Percentiles rank a stretch among this genome's conserved stretches.
Conservation (phyloP, 371 early-diverging fungal genomes). For the Mortierella sp. region DNA sequence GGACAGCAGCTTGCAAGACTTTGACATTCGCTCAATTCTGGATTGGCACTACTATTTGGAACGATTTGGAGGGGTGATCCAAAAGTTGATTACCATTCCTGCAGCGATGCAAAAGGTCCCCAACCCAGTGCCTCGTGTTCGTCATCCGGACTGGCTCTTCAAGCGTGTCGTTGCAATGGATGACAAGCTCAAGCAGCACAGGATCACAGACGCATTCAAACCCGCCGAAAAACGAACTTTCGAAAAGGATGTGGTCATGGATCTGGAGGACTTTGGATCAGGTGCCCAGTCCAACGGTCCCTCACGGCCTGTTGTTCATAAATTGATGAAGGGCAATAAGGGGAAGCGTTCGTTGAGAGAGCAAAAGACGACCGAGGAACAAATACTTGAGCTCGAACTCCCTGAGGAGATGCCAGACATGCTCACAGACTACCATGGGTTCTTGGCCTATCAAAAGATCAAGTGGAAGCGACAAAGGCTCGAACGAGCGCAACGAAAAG, state of each 20-base stretch:
- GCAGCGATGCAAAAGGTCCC: conserved; percentile 96
- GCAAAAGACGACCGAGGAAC: conserved; percentile 28
- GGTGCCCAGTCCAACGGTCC: conserved; percentile 1
- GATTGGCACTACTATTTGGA: conserved; percentile 99
- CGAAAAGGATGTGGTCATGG: conserved; percentile 48
- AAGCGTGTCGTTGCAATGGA: conserved; percentile 79
- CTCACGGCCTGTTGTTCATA: conserved; percentile 33
- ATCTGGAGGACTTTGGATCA: conserved; percentile 71
- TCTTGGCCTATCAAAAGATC: conserved; percentile 76
- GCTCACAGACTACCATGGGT: conserved; percentile 66
- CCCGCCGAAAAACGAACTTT: conserved; percentile 48
- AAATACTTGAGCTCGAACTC: conserved; percentile 55
- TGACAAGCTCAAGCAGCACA: conserved; percentile 84
- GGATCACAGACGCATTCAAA: conserved; percentile 88
- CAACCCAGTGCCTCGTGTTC: conserved; percentile 94
- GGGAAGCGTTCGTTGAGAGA: not conserved
- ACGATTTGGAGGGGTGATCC: conserved; percentile 95
- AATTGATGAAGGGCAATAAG: conserved; percentile 30
- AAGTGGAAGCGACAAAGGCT: conserved; percentile 75
- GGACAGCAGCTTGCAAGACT: conserved; percentile 74
- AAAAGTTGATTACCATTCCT: conserved; percentile 98
- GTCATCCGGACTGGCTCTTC: conserved; percentile 95
- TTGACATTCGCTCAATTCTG: conserved; percentile 91
- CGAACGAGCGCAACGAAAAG: conserved; percentile 60
- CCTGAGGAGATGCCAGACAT: conserved; percentile 65